phyloP scores from a whole-genome alignment of 257 asterid genomes.

The Penstemon newberryi region DNA sequence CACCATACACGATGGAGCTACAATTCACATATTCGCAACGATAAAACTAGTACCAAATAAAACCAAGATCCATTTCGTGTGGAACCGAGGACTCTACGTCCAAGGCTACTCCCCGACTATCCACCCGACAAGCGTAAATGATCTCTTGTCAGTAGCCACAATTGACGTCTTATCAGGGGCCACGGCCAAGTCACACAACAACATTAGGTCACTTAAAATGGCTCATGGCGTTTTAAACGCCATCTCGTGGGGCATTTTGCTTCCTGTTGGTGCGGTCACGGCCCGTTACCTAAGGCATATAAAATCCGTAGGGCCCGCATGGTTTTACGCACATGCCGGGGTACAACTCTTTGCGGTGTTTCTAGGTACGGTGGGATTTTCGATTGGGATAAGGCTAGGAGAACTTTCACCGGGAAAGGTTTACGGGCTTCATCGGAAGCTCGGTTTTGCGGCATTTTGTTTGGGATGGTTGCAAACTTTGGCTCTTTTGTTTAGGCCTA shows the following conservation, averaged over 20 bases:
- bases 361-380: constrained; percentile 75
- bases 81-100: constrained; percentile 88
- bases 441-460: constrained; percentile 69
- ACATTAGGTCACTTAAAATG: constrained; percentile 43
- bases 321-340: constrained; percentile 89
- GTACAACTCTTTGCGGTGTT: constrained; percentile 58
- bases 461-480: constrained; percentile 83
- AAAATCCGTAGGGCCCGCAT: constrained; percentile 56
- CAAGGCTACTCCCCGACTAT: constrained; percentile 96
- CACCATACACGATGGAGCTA: constrained; percentile 74
- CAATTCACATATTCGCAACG: constrained; percentile 63
- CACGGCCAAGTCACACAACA: constrained; percentile 35
- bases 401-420: constrained; percentile 66
- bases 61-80: constrained; percentile 66
- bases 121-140: constrained; percentile 62
- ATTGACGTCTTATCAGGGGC: constrained; percentile 65
- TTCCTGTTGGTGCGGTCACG: constrained; percentile 68
- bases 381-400: constrained; percentile 71
- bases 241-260: constrained; percentile 76
- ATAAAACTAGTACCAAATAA: constrained; percentile 58
- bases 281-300: constrained; percentile 73
- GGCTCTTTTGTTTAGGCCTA: constrained; percentile 82
- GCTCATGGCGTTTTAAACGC: constrained; percentile 67
- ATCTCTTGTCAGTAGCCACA: constrained; percentile 68
- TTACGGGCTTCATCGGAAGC: constrained; percentile 69